These are phyloP conservation scores for Kuraishia piskuri DNA, from an alignment of 805 yeast species.

Conservation along the genomic window DNA sequence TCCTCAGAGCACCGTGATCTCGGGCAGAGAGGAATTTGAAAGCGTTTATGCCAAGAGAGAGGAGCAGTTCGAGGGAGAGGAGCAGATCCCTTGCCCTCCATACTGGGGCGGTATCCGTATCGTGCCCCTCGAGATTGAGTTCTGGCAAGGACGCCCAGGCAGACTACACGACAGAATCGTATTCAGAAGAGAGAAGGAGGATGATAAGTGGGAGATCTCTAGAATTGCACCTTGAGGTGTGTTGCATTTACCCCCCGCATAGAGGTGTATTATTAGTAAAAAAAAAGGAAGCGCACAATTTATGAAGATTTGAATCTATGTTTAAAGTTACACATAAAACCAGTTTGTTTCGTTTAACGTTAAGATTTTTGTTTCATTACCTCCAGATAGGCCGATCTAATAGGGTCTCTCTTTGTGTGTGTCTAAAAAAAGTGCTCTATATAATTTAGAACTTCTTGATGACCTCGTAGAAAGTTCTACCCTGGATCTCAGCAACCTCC, in stretches of 20 bases:
- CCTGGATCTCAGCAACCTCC: conserved; percentile 58
- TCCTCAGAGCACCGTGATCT: conserved; percentile 66
- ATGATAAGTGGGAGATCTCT: conserved; percentile 49
- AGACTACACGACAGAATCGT: conserved; percentile 86
- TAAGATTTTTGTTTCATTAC: conserved; percentile 9
- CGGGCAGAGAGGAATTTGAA: conserved; percentile 57
- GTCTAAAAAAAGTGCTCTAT: background rate
- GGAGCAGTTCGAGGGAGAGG: conserved; percentile 52
- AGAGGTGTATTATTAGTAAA: conserved; percentile 1
- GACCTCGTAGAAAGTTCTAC: conserved; percentile 49
- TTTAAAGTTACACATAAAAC: background rate
- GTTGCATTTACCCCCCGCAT: background rate
- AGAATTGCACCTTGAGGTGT: conserved; percentile 60
- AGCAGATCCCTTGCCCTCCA: conserved; percentile 81
- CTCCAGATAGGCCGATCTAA: conserved; percentile 7
- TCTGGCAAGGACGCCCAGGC: conserved; percentile 93
- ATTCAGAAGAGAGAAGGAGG: conserved; percentile 45
- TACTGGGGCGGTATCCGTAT: conserved; percentile 94
- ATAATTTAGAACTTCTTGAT: conserved; percentile 19
- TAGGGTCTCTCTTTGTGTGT: background rate
- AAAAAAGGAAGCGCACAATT: too few species aligned
- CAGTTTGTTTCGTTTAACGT: background rate
- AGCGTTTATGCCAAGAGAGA: conserved; percentile 35
- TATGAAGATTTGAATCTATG: background rate
- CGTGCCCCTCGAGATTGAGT: conserved; percentile 85